Percentiles rank a stretch among this genome's conserved stretches.
phyloP scores from a whole-genome alignment of 805 yeast genomes.

The Kuraishia capsulata region DNA sequence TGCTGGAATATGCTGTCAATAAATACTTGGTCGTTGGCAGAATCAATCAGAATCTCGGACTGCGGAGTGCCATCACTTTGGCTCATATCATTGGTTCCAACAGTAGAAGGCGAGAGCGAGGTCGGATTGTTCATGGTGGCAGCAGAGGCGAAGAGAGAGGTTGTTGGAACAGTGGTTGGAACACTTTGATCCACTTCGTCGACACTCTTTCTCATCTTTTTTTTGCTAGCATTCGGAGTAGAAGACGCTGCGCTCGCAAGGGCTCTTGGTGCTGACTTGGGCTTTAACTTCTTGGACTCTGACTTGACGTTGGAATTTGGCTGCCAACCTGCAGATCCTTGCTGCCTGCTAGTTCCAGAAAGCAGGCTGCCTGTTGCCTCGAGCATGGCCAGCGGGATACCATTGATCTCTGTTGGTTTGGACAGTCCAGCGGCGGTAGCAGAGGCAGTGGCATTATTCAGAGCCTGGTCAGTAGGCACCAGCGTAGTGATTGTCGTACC shows the following conservation, averaged over 20 bases:
- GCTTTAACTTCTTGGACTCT: background rate
- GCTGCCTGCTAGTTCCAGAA: background rate
- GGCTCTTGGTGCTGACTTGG: background rate
- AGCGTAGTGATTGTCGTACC: constrained; percentile 88
- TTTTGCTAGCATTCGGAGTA: background rate
- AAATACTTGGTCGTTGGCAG: constrained; percentile 17
- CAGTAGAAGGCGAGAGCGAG: background rate
- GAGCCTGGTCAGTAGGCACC: constrained; percentile 78
- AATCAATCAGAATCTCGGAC: background rate
- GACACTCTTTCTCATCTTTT: background rate
- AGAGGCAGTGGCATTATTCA: constrained; percentile 48
- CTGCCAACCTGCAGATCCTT: constrained; percentile 1
- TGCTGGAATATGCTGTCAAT: constrained; percentile 60
- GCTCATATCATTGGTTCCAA: background rate
- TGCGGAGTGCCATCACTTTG: background rate
- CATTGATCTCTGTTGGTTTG: constrained; percentile 32
- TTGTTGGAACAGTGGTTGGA: background rate
- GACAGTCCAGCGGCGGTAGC: constrained; percentile 49
- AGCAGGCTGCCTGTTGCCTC: constrained; percentile 70
- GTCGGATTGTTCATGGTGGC: background rate
- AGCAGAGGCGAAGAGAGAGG: background rate
- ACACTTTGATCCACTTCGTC: background rate
- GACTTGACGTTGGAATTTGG: background rate
- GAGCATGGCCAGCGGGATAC: constrained; percentile 40
- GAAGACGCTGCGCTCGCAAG: background rate